These are phyloP conservation scores for Debaryomycetaceae sp. DNA, from an alignment of 1,139 yeast genomes.

Conservation along the genomic window DNA sequence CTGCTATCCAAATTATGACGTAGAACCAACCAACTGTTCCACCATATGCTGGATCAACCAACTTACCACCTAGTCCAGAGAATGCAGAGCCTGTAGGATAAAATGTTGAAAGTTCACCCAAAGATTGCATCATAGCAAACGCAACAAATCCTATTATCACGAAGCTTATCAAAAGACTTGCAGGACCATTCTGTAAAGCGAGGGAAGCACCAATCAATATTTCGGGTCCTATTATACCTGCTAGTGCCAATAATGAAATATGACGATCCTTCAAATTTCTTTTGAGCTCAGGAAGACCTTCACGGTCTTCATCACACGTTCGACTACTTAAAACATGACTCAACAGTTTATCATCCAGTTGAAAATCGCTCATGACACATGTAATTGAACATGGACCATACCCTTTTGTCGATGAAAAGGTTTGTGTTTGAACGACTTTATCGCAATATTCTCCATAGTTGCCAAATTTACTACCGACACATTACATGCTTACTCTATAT, in stretches of 20 bases:
- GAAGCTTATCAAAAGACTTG: slow-evolving; percentile 40
- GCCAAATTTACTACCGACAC: no score
- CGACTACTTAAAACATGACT: slow-evolving; percentile 6
- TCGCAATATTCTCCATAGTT: no score
- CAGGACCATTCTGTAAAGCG: slow-evolving; percentile 46
- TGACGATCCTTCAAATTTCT: slow-evolving; percentile 42
- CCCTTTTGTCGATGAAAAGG: no score
- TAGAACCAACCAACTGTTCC: slow-evolving; percentile 63
- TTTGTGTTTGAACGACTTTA: no score
- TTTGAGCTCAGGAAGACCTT: slow-evolving; percentile 14
- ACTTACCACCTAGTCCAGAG: slow-evolving; percentile 49
- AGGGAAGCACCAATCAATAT: slow-evolving; percentile 46
- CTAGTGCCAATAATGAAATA: slow-evolving; percentile 45
- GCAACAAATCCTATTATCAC: slow-evolving; percentile 55
- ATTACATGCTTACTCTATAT: no score
- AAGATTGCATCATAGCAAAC: slow-evolving; percentile 53
- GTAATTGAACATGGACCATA: background rate
- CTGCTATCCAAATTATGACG: slow-evolving; percentile 60
- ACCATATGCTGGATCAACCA: slow-evolving; percentile 57
- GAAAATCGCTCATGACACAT: background rate
- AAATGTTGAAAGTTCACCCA: slow-evolving; percentile 55
- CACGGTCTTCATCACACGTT: background rate
- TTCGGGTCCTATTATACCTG: slow-evolving; percentile 58
- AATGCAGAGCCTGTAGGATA: slow-evolving; percentile 55
- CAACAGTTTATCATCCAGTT: background rate